These are phyloP conservation scores for Apiospora saccharicola DNA, from an alignment of 2,329 filamentous ascomycete species.

Conservation along the genomic window DNA sequence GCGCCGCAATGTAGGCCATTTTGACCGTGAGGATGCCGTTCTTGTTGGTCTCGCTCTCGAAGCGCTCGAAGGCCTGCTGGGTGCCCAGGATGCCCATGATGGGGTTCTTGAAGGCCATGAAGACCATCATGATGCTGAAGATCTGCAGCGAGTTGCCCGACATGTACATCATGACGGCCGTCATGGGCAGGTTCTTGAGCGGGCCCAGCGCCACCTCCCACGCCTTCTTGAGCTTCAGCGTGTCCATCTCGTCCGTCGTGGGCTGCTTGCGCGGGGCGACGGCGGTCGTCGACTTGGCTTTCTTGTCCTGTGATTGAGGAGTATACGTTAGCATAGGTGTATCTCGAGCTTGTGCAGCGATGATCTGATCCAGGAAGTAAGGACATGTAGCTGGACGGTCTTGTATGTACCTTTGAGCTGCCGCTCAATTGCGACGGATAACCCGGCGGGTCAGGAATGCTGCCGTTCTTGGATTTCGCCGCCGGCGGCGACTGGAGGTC, in stretches of 20 bases:
- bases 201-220: conserved; percentile 97
- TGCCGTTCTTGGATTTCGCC: conserved; percentile 69
- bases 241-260: conserved; percentile 87
- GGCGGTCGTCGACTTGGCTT: conserved; percentile 51
- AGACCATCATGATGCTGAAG: conserved; percentile 99
- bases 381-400: neutral
- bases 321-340: conserved; percentile 23
- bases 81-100: conserved; percentile 84
- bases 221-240: conserved; percentile 95
- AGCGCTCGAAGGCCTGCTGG: conserved; percentile 87
- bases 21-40: conserved; percentile 82
- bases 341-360: neutral
- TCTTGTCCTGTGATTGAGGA: conserved; percentile 51
- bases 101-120: conserved; percentile 98
- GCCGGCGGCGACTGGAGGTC: conserved; percentile 77
- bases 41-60: conserved; percentile 82
- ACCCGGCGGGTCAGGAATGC: conserved; percentile 86
- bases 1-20: conserved; percentile 85
- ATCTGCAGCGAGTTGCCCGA: conserved; percentile 98
- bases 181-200: conserved; percentile 96
- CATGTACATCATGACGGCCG: conserved; percentile 99
- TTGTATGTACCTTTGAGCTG: conserved; percentile 61
- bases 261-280: conserved; percentile 68
- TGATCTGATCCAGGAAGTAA: neutral
- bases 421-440: conserved; percentile 65